A percentile compares a stretch with the other conserved stretches of the same genome.
Evolutionary conservation across 306 rosid genomes (phyloP).

Genomic region (Sicyos baderoa): DNA sequence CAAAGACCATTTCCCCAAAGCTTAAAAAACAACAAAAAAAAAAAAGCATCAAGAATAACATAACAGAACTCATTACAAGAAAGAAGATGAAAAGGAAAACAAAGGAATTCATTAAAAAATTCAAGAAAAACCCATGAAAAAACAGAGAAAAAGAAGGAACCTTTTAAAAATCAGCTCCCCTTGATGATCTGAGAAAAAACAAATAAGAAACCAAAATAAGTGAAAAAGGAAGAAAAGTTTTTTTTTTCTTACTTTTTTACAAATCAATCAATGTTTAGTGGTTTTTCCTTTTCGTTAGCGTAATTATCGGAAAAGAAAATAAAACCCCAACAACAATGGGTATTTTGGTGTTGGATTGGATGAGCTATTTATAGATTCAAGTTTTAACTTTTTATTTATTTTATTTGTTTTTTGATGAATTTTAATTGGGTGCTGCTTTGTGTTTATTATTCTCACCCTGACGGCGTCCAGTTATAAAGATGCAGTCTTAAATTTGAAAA

Average conservation of each 20-base stretch:
- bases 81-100: conserved; percentile 19
- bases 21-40: background rate
- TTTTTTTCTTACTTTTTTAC: background rate
- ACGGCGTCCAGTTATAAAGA: conserved; percentile 2
- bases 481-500: background rate
- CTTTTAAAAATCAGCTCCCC: conserved; percentile 24
- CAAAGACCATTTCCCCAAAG: conserved; percentile 7
- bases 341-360: conserved; percentile 4
- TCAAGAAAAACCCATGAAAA: background rate
- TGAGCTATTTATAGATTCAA: background rate
- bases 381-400: no score
- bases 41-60: background rate
- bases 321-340: conserved; percentile 20
- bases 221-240: conserved; percentile 6
- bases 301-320: conserved; percentile 18
- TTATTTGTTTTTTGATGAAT: background rate
- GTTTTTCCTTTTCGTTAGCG: conserved; percentile 31
- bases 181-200: conserved; percentile 45
- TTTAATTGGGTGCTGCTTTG: background rate
- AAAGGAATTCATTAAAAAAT: conserved; percentile 20
- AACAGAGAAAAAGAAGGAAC: conserved; percentile 19
- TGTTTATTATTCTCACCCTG: background rate
- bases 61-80: conserved; percentile 10
- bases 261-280: conserved; percentile 29
- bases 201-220: no score